phyloP scores from a whole-genome alignment of 345 rosid genomes.

The Psidium friedrichsthalianum region DNA sequence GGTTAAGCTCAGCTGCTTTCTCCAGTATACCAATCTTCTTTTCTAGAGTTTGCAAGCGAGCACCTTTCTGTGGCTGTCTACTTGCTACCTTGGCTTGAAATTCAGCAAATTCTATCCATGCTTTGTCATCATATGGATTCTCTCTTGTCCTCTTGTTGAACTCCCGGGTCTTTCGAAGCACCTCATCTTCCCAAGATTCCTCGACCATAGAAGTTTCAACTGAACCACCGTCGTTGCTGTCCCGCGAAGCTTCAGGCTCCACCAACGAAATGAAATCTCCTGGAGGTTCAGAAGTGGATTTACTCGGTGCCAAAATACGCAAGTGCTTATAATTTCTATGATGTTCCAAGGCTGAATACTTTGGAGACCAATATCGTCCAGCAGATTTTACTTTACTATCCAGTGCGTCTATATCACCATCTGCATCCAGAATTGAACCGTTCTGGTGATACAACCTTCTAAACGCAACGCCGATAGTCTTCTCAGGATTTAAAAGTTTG shows the following conservation, averaged over 20 bases:
- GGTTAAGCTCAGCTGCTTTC: constrained; percentile 83
- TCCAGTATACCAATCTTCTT: constrained; percentile 92
- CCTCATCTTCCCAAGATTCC: constrained; percentile 95
- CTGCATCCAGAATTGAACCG: constrained; percentile 36
- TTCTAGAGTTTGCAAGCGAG: constrained; percentile 75
- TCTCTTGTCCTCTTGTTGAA: constrained; percentile 75
- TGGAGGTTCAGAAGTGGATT: constrained; percentile 9
- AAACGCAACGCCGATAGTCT: constrained; percentile 16
- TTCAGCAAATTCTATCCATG: constrained; percentile 78
- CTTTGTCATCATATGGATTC: constrained; percentile 61
- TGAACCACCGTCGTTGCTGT: constrained; percentile 14
- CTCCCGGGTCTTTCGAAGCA: constrained; percentile 64
- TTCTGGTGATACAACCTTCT: constrained; percentile 26
- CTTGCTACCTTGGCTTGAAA: constrained; percentile 79
- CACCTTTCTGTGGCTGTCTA: constrained; percentile 74
- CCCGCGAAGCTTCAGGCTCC: constrained; percentile 20
- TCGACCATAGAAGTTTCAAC: constrained; percentile 22
- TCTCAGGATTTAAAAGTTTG: constrained; percentile 32
- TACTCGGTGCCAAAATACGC: constrained; percentile 30
- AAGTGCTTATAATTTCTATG: constrained; percentile 51
- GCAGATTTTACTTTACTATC: constrained; percentile 52
- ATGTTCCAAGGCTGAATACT: constrained; percentile 58
- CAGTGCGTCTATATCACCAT: constrained; percentile 58
- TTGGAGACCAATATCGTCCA: constrained; percentile 84
- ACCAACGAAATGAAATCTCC: constrained; percentile 57